A percentile compares a stretch with the other conserved stretches of the same genome.
phyloP scores from a whole-genome alignment of 441 rosid species.

The Biscutella auriculata region DNA sequence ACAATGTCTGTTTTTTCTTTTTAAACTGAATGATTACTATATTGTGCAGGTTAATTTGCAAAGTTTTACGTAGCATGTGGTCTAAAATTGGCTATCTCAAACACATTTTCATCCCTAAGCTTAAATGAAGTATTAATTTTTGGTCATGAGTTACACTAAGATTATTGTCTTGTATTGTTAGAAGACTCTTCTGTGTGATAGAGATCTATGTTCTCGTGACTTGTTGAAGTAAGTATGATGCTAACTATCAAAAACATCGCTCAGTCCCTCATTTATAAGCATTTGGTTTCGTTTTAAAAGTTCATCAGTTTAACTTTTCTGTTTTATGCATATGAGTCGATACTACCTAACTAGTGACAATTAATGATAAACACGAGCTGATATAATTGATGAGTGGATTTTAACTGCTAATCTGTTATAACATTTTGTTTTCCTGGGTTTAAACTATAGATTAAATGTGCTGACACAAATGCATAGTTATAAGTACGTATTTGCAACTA shows the following conservation, averaged over 20 bases:
- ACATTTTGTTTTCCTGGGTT: too few relatives aligned
- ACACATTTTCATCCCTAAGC: constrained; percentile 88
- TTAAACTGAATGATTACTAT: background rate
- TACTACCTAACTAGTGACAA: too few relatives aligned
- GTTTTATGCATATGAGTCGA: too few relatives aligned
- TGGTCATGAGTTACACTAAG: constrained; percentile 94
- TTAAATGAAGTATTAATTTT: constrained; percentile 60
- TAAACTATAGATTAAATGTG: too few relatives aligned
- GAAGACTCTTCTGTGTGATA: constrained; percentile 91
- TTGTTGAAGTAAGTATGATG: constrained; percentile 66
- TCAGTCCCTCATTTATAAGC: constrained; percentile 17
- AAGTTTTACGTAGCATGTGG: constrained; percentile 85
- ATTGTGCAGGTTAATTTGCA: constrained; percentile 65
- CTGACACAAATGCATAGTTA: too few relatives aligned
- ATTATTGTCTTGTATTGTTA: constrained; percentile 87
- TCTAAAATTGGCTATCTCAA: constrained; percentile 94
- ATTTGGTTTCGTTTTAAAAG: too few relatives aligned
- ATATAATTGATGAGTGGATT: too few relatives aligned
- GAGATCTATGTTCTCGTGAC: constrained; percentile 79
- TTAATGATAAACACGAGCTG: too few relatives aligned
- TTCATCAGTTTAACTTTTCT: too few relatives aligned
- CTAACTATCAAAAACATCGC: constrained; percentile 3
- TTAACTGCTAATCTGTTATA: too few relatives aligned
- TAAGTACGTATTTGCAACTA: too few relatives aligned
- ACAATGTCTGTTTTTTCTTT: background rate